These are phyloP conservation scores for Collybia sordida DNA, from an alignment of 768 basidiomycete species.

Conservation along the genomic window DNA sequence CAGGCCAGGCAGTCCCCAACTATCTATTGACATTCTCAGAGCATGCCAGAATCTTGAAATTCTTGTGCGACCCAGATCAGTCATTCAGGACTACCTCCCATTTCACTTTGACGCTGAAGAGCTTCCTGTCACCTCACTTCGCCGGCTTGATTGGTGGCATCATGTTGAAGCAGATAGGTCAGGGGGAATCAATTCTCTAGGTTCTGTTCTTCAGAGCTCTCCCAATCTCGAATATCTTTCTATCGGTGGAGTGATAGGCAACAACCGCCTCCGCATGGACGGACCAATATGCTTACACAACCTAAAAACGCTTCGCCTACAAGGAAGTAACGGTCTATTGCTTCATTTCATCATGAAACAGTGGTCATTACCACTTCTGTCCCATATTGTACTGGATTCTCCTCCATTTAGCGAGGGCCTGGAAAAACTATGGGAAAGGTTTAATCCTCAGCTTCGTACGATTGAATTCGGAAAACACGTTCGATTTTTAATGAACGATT, in stretches of 20 bases:
- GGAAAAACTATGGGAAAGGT: conserved; percentile 45
- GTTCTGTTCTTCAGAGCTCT: conserved; percentile 46
- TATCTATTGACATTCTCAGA: conserved; percentile 47
- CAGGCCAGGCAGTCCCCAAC: conserved; percentile 21
- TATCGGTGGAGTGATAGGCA: conserved; percentile 45
- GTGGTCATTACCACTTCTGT: conserved; percentile 57
- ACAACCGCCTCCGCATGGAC: conserved; percentile 19
- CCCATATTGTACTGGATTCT: conserved; percentile 51
- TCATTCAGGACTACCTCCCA: conserved; percentile 25
- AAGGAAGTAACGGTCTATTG: conserved; percentile 47
- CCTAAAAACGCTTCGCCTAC: conserved; percentile 55
- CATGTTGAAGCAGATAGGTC: conserved; percentile 53
- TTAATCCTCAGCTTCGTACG: conserved; percentile 48
- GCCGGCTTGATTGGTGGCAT: conserved; percentile 72
- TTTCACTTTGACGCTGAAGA: conserved; percentile 56
- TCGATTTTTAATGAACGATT: conserved; percentile 51
- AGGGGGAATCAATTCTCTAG: conserved; percentile 66
- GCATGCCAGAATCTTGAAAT: conserved; percentile 51
- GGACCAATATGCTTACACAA: conserved; percentile 36
- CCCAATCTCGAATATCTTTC: conserved; percentile 61
- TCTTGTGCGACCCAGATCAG: conserved; percentile 47
- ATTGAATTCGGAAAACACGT: conserved; percentile 61
- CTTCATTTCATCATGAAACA: conserved; percentile 42
- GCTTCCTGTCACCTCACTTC: conserved; percentile 48
- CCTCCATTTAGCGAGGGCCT: conserved; percentile 37